Base-by-base conservation (phyloP, 148 eudicot genomes). In the Simmondsia chinensis region DNA sequence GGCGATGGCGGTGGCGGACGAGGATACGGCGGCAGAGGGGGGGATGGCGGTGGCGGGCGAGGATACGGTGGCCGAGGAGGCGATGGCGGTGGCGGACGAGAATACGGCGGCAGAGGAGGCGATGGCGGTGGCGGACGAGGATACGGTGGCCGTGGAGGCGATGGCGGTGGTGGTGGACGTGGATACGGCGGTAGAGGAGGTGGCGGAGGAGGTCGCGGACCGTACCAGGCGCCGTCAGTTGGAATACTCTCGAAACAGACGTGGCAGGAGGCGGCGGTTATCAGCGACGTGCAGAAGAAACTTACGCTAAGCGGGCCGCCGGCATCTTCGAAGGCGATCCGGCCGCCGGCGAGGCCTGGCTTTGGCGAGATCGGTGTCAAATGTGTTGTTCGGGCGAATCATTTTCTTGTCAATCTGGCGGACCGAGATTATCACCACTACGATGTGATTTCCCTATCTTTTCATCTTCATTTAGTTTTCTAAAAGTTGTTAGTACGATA, bases 361-460 rank as follows among this genome's bases (percentile, higher is more conserved):
- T 56, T 9, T 4, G 97, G 97, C 0, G 62, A 26, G 0, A 4
- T 50, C 6, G 94, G 97, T 0, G 3, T 50, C 9, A 54, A 21
- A 9, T 69, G 80, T 20, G 20, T 50, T 0, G 75, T 83, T 1
- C 57, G 59, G 4, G 97, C 91, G 0, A 88, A 88, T 29, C 94
- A 83, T 19, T 83, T 88, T 11, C 67, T 80, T 0, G 87, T 83
- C 10, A 17, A 69, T 2, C 64, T 77, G 0, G 59, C 72, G 0
- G 66, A 77, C 0, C 32, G 54, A 1, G 91, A 83, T 33, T 57
- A 75, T 1, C 50, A 58, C 20, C 97, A 88, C 15, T 88, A 88
- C 17, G 91, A 80, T 60, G 96, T 87, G 52, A 3, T 31, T 18
- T 25, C 1, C 17, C 5, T 16, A 7, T 14, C 2, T 3, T 14